Evolutionary conservation across 306 rosid species (phyloP).

Genomic region (Canavalia ensiformis): DNA sequence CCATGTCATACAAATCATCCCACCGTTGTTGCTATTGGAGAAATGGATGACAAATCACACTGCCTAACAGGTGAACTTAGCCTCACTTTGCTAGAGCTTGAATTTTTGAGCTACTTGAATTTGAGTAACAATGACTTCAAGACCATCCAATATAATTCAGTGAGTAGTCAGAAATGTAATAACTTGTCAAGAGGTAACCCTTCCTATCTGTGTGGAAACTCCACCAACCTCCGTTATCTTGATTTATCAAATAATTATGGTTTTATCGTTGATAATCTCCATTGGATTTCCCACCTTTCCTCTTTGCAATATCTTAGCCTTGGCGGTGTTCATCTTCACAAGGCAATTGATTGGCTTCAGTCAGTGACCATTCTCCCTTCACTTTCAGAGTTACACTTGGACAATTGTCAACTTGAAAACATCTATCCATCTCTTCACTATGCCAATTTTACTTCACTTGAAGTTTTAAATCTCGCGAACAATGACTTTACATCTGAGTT

Average conservation of each 20-base stretch:
- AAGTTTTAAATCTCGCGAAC: neutral
- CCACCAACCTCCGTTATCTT: neutral
- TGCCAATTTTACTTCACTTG: conserved; percentile 50
- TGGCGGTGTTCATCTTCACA: conserved; percentile 1
- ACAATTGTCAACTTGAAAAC: conserved; percentile 17
- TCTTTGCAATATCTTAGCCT: conserved; percentile 4
- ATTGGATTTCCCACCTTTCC: neutral
- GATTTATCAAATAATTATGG: conserved; percentile 26
- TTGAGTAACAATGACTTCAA: neutral
- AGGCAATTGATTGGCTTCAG: conserved; percentile 31
- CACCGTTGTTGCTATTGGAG: neutral
- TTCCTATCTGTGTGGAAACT: neutral
- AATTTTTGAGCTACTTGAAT: neutral
- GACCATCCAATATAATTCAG: neutral
- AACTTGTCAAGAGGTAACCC: neutral
- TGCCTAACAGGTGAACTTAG: conserved; percentile 21
- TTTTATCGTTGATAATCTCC: neutral
- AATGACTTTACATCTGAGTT: conserved; percentile 34
- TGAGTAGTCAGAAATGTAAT: neutral
- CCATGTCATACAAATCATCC: neutral
- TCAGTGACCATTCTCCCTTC: conserved; percentile 40
- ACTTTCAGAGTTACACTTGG: conserved; percentile 34
- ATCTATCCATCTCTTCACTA: conserved; percentile 38
- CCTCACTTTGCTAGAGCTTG: conserved; percentile 4
- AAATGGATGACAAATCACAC: neutral